Evolutionary conservation across 495 filamentous ascomycete species (phyloP).

Genomic region (Xylaria acuta): DNA sequence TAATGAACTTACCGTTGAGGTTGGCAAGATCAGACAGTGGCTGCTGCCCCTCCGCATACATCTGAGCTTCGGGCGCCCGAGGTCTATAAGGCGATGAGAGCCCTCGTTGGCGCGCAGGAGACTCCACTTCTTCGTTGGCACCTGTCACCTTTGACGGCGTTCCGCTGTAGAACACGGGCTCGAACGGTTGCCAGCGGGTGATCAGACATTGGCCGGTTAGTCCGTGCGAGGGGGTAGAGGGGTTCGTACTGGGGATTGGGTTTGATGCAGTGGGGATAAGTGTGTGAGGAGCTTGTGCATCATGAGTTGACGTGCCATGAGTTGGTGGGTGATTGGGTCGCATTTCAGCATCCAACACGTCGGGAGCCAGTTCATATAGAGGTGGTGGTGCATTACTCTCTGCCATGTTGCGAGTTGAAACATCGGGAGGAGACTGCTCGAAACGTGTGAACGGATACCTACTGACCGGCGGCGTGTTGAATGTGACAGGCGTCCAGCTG

Average conservation of each 20-base stretch:
- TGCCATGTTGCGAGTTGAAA: no score
- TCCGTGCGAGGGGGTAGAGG: neutral
- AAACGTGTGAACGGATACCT: neutral
- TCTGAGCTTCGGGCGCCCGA: neutral
- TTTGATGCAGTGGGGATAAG: neutral
- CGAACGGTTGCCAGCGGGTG: neutral
- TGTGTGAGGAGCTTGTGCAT: neutral
- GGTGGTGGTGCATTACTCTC: no score
- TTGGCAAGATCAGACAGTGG: neutral
- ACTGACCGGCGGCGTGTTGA: neutral
- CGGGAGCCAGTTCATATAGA: neutral
- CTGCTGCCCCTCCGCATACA: neutral
- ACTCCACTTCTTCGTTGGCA: neutral
- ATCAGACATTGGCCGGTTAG: neutral
- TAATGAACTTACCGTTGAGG: neutral
- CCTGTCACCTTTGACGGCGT: neutral
- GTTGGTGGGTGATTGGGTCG: neutral
- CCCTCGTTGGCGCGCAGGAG: neutral
- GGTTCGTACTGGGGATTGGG: neutral
- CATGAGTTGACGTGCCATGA: neutral
- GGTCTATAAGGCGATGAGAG: neutral
- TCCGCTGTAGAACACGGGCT: neutral
- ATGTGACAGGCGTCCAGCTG: neutral
- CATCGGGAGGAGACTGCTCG: neutral
- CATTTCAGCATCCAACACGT: no score